Conservation (phyloP, 768 basidiomycete species). For the Trametes maxima region DNA sequence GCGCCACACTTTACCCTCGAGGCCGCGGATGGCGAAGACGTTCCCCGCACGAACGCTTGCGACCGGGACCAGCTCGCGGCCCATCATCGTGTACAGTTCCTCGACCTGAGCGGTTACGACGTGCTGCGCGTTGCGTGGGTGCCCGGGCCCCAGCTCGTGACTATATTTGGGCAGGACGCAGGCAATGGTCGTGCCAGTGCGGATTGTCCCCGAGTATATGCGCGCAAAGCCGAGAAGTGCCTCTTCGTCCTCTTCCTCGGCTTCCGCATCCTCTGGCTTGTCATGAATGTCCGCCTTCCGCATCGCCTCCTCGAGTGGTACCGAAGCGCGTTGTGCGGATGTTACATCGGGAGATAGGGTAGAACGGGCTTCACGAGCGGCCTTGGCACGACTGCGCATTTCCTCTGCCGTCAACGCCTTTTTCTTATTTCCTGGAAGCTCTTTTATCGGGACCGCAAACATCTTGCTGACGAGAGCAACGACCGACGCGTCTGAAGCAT, state of each 20-base stretch:
- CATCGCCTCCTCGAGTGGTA: constrained; percentile 24
- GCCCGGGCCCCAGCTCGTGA: constrained; percentile 55
- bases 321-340: constrained; percentile 12
- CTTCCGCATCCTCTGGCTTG: constrained; percentile 16
- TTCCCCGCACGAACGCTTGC: constrained; percentile 87
- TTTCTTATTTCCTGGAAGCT: constrained; percentile 86
- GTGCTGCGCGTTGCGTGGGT: constrained; percentile 70
- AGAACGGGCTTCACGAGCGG: constrained; percentile 46
- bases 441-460: constrained; percentile 85
- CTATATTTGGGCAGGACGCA: constrained; percentile 90
- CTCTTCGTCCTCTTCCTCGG: constrained; percentile 48
- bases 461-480: constrained; percentile 97
- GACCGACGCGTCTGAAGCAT: constrained; percentile 56
- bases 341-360: constrained; percentile 8
- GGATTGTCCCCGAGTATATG: constrained; percentile 87
- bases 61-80: constrained; percentile 86
- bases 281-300: constrained; percentile 27
- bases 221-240: constrained; percentile 90
- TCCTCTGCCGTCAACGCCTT: constrained; percentile 80
- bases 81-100: constrained; percentile 97
- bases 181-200: constrained; percentile 61
- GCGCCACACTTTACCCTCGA: constrained; percentile 89
- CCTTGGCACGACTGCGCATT: constrained; percentile 67
- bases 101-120: constrained; percentile 63
- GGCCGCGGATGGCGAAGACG: constrained; percentile 88